Conservation (phyloP, 2,329 filamentous ascomycete genomes). For the Cercospora zeae-maydis region DNA sequence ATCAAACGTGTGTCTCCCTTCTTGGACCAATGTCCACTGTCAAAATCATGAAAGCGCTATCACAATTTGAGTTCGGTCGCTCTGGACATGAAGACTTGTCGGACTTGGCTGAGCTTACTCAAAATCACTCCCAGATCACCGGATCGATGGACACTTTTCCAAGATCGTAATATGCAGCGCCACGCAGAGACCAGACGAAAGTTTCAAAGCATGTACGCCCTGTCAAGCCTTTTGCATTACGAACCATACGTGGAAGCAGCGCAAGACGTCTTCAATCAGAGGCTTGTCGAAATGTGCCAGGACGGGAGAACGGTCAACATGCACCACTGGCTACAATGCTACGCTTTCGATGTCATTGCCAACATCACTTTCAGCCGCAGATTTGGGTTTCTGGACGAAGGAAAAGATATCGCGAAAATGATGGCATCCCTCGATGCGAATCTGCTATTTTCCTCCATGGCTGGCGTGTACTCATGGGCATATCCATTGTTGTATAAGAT, state of each 20-base stretch:
- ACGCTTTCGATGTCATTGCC: slow-evolving; percentile 43
- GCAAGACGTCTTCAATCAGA: slow-evolving; percentile 16
- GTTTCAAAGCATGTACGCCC: slow-evolving; percentile 26
- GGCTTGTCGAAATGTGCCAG: slow-evolving; percentile 16
- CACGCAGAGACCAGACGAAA: slow-evolving; percentile 22
- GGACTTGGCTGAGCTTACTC: not conserved
- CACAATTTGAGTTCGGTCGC: not conserved
- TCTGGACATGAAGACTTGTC: not conserved
- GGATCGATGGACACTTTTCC: slow-evolving; percentile 20
- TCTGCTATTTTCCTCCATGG: slow-evolving; percentile 15
- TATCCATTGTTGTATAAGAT: slow-evolving; percentile 19
- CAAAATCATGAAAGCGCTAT: no score
- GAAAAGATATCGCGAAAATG: slow-evolving; percentile 34
- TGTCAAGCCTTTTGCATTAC: slow-evolving; percentile 25
- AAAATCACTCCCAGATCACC: not conserved
- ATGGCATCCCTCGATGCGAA: slow-evolving; percentile 17
- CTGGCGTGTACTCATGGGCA: slow-evolving; percentile 21
- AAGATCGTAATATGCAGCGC: slow-evolving; percentile 20
- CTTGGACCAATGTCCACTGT: not conserved
- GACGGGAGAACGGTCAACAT: slow-evolving; percentile 20
- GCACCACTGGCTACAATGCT: slow-evolving; percentile 30
- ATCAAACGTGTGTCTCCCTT: not conserved
- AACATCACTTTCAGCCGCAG: slow-evolving; percentile 36
- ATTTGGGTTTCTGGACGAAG: slow-evolving; percentile 40
- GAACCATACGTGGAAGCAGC: slow-evolving; percentile 24